These are phyloP conservation scores for Schwanniomyces vanrijiae DNA, from an alignment of 805 yeast genomes.

Conservation along the genomic window DNA sequence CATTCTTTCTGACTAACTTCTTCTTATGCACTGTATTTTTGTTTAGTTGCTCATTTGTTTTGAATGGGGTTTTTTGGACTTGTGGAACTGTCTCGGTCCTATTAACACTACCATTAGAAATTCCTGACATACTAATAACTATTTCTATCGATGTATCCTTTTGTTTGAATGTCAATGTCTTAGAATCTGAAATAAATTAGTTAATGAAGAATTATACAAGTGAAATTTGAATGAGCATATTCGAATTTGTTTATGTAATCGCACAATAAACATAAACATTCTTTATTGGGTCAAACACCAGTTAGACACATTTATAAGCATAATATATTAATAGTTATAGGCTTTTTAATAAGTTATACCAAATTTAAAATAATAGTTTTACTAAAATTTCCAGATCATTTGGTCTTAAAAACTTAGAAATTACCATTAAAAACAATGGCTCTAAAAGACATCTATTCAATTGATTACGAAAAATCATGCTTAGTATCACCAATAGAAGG, in stretches of 20 bases:
- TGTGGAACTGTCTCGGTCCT: background rate
- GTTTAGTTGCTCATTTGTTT: slow-evolving; percentile 3
- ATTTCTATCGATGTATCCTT: background rate
- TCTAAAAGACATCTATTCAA: slow-evolving; percentile 14
- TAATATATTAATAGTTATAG: too few species aligned
- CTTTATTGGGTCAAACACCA: background rate
- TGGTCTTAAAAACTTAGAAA: background rate
- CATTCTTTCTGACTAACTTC: slow-evolving; percentile 30
- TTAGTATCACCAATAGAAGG: slow-evolving; percentile 28
- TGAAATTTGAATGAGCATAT: background rate
- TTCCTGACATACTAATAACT: slow-evolving; percentile 3
- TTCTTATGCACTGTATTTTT: slow-evolving; percentile 12
- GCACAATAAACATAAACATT: background rate
- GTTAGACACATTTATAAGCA: too few species aligned
- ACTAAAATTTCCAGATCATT: too few species aligned
- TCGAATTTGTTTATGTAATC: background rate
- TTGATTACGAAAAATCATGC: slow-evolving; percentile 16
- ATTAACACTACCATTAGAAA: slow-evolving; percentile 2
- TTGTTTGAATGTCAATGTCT: background rate
- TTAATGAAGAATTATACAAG: background rate
- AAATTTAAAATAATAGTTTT: too few species aligned
- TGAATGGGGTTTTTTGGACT: background rate
- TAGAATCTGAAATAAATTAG: background rate
- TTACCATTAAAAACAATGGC: slow-evolving; percentile 6
- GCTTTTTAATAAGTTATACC: too few species aligned